Evolutionary conservation across 208 protist species (phyloP).

Genomic region (Acanthamoeba rhysodes): DNA sequence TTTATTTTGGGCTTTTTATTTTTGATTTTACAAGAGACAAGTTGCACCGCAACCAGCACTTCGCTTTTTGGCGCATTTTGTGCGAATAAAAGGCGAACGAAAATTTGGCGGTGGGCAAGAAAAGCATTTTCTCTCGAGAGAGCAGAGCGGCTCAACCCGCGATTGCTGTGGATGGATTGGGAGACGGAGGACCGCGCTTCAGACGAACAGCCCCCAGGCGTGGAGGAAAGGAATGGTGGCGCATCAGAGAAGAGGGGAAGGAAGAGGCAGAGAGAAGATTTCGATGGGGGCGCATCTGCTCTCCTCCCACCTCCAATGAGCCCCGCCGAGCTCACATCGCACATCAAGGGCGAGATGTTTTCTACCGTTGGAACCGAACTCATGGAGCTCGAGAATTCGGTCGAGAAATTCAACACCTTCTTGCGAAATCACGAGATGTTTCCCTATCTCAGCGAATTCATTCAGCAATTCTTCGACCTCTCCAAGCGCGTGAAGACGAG

Average conservation of each 20-base stretch:
- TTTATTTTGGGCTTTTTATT: too few relatives aligned
- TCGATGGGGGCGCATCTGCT: background rate
- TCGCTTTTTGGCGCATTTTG: too few relatives aligned
- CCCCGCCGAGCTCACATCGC: background rate
- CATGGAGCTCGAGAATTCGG: conserved; percentile 44
- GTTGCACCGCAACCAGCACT: too few relatives aligned
- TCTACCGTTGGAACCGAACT: conserved; percentile 1
- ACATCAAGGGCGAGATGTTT: conserved; percentile 56
- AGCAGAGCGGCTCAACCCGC: too few relatives aligned
- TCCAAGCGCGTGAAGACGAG: conserved; percentile 39
- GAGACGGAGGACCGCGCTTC: background rate
- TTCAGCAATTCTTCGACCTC: conserved; percentile 52
- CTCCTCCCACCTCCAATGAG: background rate
- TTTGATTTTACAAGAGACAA: too few relatives aligned
- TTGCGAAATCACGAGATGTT: conserved; percentile 71
- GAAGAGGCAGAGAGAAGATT: conserved; percentile 13
- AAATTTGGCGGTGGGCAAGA: too few relatives aligned
- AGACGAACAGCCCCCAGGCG: background rate
- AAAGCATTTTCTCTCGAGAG: too few relatives aligned
- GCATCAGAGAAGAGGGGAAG: background rate
- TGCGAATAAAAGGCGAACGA: too few relatives aligned
- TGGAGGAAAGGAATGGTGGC: background rate
- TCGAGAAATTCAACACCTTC: conserved; percentile 60
- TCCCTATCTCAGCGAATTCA: conserved; percentile 42
- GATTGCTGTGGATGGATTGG: background rate